Conservation (phyloP, 2,329 filamentous ascomycete genomes). For the Amesomyces nigricolor region DNA sequence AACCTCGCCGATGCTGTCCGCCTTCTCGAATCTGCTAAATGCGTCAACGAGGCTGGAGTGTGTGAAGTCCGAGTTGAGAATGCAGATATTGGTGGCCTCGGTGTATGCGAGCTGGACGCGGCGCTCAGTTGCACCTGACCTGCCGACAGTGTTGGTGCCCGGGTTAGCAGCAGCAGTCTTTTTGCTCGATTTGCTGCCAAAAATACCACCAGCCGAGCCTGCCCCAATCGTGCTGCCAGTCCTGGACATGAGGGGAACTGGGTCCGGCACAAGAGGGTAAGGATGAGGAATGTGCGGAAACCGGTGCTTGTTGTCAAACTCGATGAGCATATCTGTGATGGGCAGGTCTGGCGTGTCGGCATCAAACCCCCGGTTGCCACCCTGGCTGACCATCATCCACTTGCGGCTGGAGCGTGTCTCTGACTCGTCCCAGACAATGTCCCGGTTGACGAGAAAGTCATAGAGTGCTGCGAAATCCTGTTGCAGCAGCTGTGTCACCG, state of each 20-base stretch:
- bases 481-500: conserved; percentile 52
- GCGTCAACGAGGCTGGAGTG: conserved; percentile 51
- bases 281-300: conserved; percentile 64
- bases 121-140: conserved; percentile 37
- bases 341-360: conserved; percentile 51
- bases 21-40: conserved; percentile 53
- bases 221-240: conserved; percentile 23
- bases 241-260: conserved; percentile 33
- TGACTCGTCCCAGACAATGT: conserved; percentile 59
- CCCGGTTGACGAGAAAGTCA: conserved; percentile 63
- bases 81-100: conserved; percentile 55
- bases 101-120: conserved; percentile 53
- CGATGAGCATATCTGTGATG: conserved; percentile 60
- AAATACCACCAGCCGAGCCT: conserved; percentile 25
- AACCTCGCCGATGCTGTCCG: conserved; percentile 44
- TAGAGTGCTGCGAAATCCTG: conserved; percentile 64
- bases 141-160: conserved; percentile 18
- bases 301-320: conserved; percentile 57
- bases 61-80: conserved; percentile 47
- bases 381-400: conserved; percentile 55
- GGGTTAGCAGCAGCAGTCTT: conserved; percentile 25
- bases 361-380: conserved; percentile 42
- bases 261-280: conserved; percentile 58
- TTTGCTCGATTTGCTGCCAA: conserved; percentile 29
- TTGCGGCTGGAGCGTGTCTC: conserved; percentile 57